phyloP scores from a whole-genome alignment of 1,284 basidiomycete genomes.

The Puccinia polysora region DNA sequence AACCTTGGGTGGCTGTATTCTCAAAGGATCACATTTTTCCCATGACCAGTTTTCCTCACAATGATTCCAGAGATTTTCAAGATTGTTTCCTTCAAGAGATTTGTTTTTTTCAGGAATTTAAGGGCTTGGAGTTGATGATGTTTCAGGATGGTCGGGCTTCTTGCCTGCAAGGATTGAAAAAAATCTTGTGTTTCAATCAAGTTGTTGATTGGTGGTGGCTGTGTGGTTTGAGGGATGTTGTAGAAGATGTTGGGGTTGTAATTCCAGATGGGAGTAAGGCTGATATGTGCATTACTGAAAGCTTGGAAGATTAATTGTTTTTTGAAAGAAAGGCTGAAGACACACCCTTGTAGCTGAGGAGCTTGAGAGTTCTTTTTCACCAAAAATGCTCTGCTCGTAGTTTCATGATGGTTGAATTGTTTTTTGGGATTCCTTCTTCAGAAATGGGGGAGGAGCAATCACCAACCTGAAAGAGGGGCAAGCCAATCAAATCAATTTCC shows the following conservation, averaged over 20 bases:
- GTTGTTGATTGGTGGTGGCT: background rate
- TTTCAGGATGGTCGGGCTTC: background rate
- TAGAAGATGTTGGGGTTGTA: background rate
- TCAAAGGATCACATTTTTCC: background rate
- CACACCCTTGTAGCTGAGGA: background rate
- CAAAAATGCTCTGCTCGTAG: constrained; percentile 9
- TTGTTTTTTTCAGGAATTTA: background rate
- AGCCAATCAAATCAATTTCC: too few relatives aligned
- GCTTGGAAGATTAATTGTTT: background rate
- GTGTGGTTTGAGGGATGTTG: background rate
- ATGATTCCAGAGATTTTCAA: background rate
- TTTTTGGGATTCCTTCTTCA: too few relatives aligned
- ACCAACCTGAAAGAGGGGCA: too few relatives aligned
- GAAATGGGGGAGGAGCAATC: too few relatives aligned
- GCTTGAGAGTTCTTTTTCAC: background rate
- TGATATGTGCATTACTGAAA: background rate
- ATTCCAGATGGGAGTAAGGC: background rate
- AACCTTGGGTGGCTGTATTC: background rate
- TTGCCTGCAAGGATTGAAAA: too few relatives aligned
- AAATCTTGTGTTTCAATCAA: background rate
- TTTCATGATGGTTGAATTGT: too few relatives aligned
- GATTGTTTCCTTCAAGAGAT: background rate
- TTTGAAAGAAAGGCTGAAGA: background rate
- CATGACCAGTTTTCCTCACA: background rate
- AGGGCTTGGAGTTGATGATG: background rate